Conservation (phyloP, 768 basidiomycete species). For the Hypholoma fasciculare region DNA sequence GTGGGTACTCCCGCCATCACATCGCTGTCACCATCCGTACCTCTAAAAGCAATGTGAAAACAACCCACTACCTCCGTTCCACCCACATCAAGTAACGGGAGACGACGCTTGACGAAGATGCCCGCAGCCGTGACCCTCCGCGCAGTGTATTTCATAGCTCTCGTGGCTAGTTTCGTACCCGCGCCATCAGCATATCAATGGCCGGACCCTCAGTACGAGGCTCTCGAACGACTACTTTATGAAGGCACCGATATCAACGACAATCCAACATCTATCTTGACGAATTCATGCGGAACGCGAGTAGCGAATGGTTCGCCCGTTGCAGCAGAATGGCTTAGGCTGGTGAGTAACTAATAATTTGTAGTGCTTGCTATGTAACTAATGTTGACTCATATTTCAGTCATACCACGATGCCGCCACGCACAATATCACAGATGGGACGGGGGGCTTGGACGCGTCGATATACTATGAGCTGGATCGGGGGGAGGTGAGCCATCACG, state of each 20-base stretch:
- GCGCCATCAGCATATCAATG: not conserved
- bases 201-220: conserved; percentile 8
- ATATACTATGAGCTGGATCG: conserved; percentile 10
- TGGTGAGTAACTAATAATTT: not conserved
- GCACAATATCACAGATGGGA: conserved; percentile 9
- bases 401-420: conserved; percentile 9
- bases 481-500: not conserved
- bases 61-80: too few relatives aligned
- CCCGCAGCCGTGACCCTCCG: too few relatives aligned
- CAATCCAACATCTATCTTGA: not conserved
- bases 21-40: too few relatives aligned
- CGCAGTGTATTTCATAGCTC: too few relatives aligned
- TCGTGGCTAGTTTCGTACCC: too few relatives aligned
- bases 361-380: too few relatives aligned
- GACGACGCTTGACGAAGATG: too few relatives aligned
- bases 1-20: too few relatives aligned
- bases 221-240: conserved; percentile 1
- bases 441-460: conserved; percentile 10
- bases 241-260: conserved; percentile 5
- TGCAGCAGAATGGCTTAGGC: conserved; percentile 8
- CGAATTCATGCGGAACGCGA: not conserved
- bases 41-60: too few relatives aligned
- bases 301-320: not conserved
- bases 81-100: too few relatives aligned
- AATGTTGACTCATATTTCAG: not conserved